These are phyloP conservation scores for Pezicula carpinea DNA, from an alignment of 2,329 filamentous ascomycete species.

Conservation along the genomic window DNA sequence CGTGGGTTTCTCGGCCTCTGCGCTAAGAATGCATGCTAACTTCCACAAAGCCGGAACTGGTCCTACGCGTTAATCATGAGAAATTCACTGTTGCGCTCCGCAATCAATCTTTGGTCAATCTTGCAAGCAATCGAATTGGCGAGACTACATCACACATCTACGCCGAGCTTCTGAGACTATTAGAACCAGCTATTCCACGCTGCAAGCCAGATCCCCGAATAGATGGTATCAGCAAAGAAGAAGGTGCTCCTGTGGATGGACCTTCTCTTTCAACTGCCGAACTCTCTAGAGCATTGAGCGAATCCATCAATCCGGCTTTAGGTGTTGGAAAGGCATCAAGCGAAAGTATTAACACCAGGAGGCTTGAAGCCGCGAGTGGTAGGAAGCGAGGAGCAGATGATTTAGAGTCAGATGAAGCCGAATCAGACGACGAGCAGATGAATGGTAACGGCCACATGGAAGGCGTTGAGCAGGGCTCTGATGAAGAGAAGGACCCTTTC, in stretches of 20 bases:
- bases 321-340: constrained; percentile 53
- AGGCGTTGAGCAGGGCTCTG: constrained; percentile 13
- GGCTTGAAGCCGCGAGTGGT: constrained; percentile 42
- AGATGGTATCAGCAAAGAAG: constrained; percentile 32
- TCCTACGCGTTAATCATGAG: constrained; percentile 78
- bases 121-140: constrained; percentile 67
- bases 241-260: constrained; percentile 24
- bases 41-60: constrained; percentile 55
- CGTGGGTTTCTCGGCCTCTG: constrained; percentile 36
- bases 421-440: constrained; percentile 13
- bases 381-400: constrained; percentile 19
- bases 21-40: constrained; percentile 21
- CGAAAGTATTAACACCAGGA: constrained; percentile 41
- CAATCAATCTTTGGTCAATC: constrained; percentile 69
- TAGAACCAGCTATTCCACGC: constrained; percentile 64
- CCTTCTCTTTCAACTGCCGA: constrained; percentile 48
- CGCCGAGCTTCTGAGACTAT: constrained; percentile 61
- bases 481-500: constrained; percentile 6
- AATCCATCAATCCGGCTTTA: constrained; percentile 46
- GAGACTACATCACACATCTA: constrained; percentile 75
- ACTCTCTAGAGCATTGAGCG: constrained; percentile 49
- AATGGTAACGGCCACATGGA: constrained; percentile 9
- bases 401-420: constrained; percentile 21
- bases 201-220: constrained; percentile 58
- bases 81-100: constrained; percentile 80